Base-by-base conservation (phyloP, 2,329 filamentous ascomycete genomes). In the Trichophyton mentagrophytes region DNA sequence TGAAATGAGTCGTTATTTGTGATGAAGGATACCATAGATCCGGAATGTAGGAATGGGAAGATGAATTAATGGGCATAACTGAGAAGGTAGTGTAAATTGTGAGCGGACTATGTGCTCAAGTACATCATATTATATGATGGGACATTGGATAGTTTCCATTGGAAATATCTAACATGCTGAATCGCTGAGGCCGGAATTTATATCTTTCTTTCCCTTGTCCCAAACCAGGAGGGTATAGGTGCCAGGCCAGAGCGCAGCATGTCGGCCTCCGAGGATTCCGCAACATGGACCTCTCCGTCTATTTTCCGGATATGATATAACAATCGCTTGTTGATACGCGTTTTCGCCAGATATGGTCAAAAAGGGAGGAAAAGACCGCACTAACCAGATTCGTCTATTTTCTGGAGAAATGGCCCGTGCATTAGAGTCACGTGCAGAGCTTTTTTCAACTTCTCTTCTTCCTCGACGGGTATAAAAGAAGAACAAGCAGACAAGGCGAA, bases 351-450 rank as follows among this genome's bases (percentile, higher is more conserved):
- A 36, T 9, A 15, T 53, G 13, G 47, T 33, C 49, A 55, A 55
- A 30, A 33, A 55, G 15, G 20, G 51, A 55, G 51, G 46, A 11
- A 36, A 30, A 20, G 30, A 15, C 20, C 3, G 30, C n/a, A 55
- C 51, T 55, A 55, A 55, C 51, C 51, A 6, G 27, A n/a, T 55
- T 36, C 4, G 51, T 36, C 27, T 55, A 55, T 55, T 55, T 55
- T n/a, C 25, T 33, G 27, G 51, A 55, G 51, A 55, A 33, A 3
- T 38, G 51, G 51, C 30, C 51, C 51, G 51, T 36, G 51, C 51
- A 36, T 30, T 25, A 5, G 15, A 11, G 13, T 55, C 51, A 55
- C 51, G 51, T 55, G 51, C n/a, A 11, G n/a, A 15, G 15, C 51
- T 20, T 20, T 20, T 55, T 55, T 27, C 20, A 25, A 51, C 46